phyloP scores from a whole-genome alignment of 2,329 filamentous ascomycete genomes.

The Alternaria arbusti region DNA sequence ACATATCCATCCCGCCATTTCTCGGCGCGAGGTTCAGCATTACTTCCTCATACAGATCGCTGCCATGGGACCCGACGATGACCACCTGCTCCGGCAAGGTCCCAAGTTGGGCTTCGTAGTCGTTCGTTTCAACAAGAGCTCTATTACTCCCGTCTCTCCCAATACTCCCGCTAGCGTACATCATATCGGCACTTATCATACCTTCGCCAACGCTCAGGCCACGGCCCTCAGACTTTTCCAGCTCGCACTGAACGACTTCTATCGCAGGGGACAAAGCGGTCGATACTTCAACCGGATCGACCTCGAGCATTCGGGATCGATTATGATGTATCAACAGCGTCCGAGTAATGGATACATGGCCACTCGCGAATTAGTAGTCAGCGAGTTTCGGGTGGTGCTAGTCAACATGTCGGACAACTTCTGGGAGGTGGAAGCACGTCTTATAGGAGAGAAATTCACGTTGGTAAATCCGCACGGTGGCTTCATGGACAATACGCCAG shows the following conservation, averaged over 20 bases:
- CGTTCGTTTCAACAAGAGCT: not conserved
- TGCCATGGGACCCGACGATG: not conserved
- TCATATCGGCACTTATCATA: conserved; percentile 2
- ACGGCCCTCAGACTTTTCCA: not conserved
- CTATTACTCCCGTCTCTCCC: not conserved
- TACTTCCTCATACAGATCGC: not conserved
- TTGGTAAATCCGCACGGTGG: not conserved
- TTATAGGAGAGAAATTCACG: not conserved
- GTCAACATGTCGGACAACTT: not conserved
- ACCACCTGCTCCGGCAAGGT: not conserved
- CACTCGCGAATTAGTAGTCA: not conserved
- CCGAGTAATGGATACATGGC: not conserved
- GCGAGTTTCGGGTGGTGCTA: not conserved
- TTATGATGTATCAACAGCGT: not conserved
- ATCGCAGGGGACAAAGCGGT: not conserved
- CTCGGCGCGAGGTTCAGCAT: not conserved
- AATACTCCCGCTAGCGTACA: not conserved
- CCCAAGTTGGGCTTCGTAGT: not conserved
- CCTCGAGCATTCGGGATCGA: not conserved
- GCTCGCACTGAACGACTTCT: not conserved
- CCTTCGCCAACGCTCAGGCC: not conserved
- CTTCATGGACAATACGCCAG: not conserved
- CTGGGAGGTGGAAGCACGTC: not conserved
- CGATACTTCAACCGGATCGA: not conserved
- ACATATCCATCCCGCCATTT: not conserved